Evolutionary conservation across 768 basidiomycete genomes (phyloP).

Genomic region (Amanita polypyramis): DNA sequence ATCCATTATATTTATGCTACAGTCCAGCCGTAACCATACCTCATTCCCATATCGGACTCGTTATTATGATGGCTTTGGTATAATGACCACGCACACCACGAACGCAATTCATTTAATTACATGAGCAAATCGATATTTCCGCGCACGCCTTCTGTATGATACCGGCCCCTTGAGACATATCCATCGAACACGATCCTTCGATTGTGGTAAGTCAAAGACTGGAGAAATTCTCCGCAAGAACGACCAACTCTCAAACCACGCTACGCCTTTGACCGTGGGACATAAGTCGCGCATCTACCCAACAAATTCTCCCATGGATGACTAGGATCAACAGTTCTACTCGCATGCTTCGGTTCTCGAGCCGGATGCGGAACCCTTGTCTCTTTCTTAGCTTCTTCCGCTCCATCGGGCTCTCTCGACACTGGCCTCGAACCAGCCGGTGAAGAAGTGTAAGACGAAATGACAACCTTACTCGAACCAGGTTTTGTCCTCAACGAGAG

Average conservation of each 20-base stretch:
- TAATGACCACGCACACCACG: no score
- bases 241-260: neutral
- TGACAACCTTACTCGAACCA: slow-evolving; percentile 34
- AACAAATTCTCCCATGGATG: slow-evolving; percentile 37
- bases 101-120: no score
- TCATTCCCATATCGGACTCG: no score
- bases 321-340: slow-evolving; percentile 14
- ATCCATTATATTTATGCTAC: neutral
- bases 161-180: neutral
- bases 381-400: slow-evolving; percentile 15
- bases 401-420: slow-evolving; percentile 14
- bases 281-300: slow-evolving; percentile 23
- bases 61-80: no score
- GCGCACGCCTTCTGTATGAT: no score
- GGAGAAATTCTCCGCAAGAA: neutral
- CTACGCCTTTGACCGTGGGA: slow-evolving; percentile 21
- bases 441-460: slow-evolving; percentile 42
- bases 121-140: no score
- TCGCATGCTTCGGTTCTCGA: slow-evolving; percentile 25
- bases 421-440: slow-evolving; percentile 25
- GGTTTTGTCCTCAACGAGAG: slow-evolving; percentile 34
- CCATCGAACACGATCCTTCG: neutral
- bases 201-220: neutral
- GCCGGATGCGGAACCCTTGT: slow-evolving; percentile 30
- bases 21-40: neutral